phyloP scores from a whole-genome alignment of 2,329 filamentous ascomycete species.

The Epichloe festucae region DNA sequence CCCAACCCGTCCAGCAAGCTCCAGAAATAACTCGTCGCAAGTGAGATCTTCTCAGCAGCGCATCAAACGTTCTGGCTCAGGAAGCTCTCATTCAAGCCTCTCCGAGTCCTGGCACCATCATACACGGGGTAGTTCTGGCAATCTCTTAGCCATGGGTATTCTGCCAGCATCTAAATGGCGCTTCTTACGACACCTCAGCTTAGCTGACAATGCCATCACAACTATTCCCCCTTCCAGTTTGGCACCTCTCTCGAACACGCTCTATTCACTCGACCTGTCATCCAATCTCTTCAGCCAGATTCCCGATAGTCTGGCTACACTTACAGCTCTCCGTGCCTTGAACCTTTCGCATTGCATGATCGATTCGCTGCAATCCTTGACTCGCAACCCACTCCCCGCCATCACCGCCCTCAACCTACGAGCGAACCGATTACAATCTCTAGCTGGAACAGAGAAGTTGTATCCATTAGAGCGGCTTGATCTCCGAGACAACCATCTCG shows the following conservation, averaged over 20 bases:
- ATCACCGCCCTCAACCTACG: conserved; percentile 88
- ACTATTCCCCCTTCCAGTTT: conserved; percentile 64
- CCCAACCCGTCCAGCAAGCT: conserved; percentile 62
- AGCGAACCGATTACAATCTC: conserved; percentile 72
- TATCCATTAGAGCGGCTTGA: conserved; percentile 83
- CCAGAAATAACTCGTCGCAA: conserved; percentile 58
- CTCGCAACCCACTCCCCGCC: conserved; percentile 74
- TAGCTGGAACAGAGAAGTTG: conserved; percentile 81
- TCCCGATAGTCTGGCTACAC: conserved; percentile 74
- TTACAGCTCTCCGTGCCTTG: conserved; percentile 79
- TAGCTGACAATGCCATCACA: conserved; percentile 84
- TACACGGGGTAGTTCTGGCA: conserved; percentile 62
- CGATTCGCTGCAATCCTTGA: conserved; percentile 77
- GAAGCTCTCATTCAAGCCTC: conserved; percentile 76
- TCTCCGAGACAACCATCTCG: conserved; percentile 76
- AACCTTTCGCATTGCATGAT: conserved; percentile 98
- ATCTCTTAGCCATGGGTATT: conserved; percentile 56
- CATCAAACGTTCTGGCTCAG: conserved; percentile 75
- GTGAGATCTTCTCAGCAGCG: conserved; percentile 60
- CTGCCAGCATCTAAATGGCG: conserved; percentile 86
- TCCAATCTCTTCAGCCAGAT: conserved; percentile 89
- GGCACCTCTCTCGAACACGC: conserved; percentile 68
- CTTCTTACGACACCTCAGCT: conserved; percentile 79
- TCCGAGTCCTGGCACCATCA: conserved; percentile 50
- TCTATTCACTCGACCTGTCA: conserved; percentile 87